Evolutionary conservation across 164 flowering plant genomes (phyloP), one percentile per base, ranked within the genome.

Genomic region (Umbellularia californica): DNA sequence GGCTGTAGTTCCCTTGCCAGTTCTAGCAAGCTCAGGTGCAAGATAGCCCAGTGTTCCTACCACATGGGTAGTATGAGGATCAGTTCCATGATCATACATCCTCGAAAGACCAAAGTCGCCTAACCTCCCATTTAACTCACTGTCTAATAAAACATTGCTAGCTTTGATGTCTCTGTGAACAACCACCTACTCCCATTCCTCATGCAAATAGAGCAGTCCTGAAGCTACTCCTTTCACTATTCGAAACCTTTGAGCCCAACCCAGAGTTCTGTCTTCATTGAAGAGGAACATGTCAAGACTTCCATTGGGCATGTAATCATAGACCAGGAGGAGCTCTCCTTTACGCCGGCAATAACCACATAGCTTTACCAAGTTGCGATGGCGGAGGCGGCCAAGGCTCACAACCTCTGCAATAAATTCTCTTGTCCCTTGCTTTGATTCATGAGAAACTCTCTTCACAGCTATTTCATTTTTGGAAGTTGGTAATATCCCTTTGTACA

Each of bases 51-150:
- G 12, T 1, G 79, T 77, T 14, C 79, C 79, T 0, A 55, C 68
- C 5, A 77, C 47, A 35, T 58, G 74, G 19, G 79, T 71, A 33
- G 72, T 77, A 33, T 28, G 72, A 23, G 75, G 71, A 72, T 66
- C 52, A 1, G 65, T 55, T 58, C 80, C 80, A 24, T 58, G 80
- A 74, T 70, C 74, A 23, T n/a, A 70, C 23, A 74, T 66, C 23
- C 65, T 70, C 7, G 80, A 77, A 7, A 78, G 73, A 2, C 80
- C 80, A 27, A 78, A 77, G 35, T 77, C 79, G 2, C 79, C 79
- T 47, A 77, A 64, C 50, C 68, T 69, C 1, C 68, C 77, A 63
- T 69, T 62, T 15, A 69, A 10, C 2, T 75, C 73, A 41, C 41
- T 13, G 41, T 75, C 77, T 62, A 75, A 70, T 28, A 75, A 47